phyloP scores from a whole-genome alignment of 2,329 filamentous ascomycete species.

The Penicillium sp. region DNA sequence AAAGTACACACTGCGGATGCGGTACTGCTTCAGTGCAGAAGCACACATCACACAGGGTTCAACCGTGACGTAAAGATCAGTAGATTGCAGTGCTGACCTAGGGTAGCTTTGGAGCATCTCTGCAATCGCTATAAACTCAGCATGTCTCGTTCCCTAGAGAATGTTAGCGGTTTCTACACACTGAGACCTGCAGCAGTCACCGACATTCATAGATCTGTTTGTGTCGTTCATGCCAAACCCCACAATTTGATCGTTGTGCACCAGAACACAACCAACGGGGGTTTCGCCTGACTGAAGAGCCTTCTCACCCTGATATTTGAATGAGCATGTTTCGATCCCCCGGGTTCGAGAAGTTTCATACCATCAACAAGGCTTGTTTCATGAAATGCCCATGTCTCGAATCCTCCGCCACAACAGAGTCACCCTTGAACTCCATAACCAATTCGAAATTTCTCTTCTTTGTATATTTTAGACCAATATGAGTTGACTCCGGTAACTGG shows the following conservation, averaged over 20 bases:
- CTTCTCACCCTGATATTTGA: conserved; percentile 66
- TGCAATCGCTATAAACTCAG: conserved; percentile 86
- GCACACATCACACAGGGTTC: conserved; percentile 99
- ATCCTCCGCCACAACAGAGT: conserved; percentile 18
- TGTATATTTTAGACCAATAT: neutral
- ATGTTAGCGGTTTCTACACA: neutral
- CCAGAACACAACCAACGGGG: conserved; percentile 92
- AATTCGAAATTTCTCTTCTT: neutral
- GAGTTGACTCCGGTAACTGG: neutral
- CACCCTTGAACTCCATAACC: neutral
- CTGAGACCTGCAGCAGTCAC: conserved; percentile 19
- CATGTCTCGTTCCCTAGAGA: conserved; percentile 87
- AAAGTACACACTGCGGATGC: conserved; percentile 87
- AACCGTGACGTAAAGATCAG: conserved; percentile 90
- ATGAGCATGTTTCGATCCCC: neutral
- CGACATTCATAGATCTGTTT: conserved; percentile 73
- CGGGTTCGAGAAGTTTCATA: conserved; percentile 40
- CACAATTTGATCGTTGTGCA: conserved; percentile 75
- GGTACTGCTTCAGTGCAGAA: conserved; percentile 82
- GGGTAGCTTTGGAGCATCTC: conserved; percentile 65
- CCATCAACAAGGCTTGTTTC: conserved; percentile 83
- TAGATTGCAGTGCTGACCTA: conserved; percentile 67
- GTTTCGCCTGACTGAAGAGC: conserved; percentile 87
- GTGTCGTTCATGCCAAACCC: conserved; percentile 96
- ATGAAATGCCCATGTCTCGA: conserved; percentile 65